Base-by-base conservation (phyloP, 305 asterid genomes). In the Striga hermonthica region DNA sequence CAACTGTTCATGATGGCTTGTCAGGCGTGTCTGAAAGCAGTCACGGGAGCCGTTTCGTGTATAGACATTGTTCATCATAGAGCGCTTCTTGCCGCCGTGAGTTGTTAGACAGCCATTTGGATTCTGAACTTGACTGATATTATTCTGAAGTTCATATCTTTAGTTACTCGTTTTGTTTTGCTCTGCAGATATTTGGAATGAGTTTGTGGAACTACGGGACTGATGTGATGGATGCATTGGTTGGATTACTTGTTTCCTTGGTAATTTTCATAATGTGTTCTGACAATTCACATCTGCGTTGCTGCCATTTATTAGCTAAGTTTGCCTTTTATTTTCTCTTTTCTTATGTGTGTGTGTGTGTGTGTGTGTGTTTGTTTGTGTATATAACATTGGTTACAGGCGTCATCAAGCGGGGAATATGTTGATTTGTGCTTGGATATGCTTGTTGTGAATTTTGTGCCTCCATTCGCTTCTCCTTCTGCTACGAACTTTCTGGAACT, bases 1-100 rank as follows among this genome's bases (percentile, higher is more conserved):
- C 66, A 31, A 52, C 65, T 59, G 54, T 15, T 49, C 64, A 16
- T 52, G 34, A 58, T 73, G 52, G 65, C 61, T 12, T 73, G 73
- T 54, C 88, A 93, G 99, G 86, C 99, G 22, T 84, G 93, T 72
- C 83, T 94, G 84, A 85, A 83, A 78, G 91, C 96, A 67, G 67
- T 94, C 67, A 65, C 81, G 58, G 95, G 83, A 65, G 81, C 96
- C n/a, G 96, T 88, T 60, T 84, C 95, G 31, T 86, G 79, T 68
- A 74, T 88, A 47, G 70, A 87, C 74, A 68, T 79, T 65, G 71
- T 60, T 72, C 95, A 94, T 75, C 99, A 94, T 71, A 74, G 69
- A 16, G 47, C 83, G 38, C 95, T 94, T 66, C 78, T 90, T 45
- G 79, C 78, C 67, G 81, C 91, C 62, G 97, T 90, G 78, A 86